Evolutionary conservation across 805 yeast genomes (phyloP), one percentile per base, ranked within the genome.

Genomic region (Clavispora fructus): DNA sequence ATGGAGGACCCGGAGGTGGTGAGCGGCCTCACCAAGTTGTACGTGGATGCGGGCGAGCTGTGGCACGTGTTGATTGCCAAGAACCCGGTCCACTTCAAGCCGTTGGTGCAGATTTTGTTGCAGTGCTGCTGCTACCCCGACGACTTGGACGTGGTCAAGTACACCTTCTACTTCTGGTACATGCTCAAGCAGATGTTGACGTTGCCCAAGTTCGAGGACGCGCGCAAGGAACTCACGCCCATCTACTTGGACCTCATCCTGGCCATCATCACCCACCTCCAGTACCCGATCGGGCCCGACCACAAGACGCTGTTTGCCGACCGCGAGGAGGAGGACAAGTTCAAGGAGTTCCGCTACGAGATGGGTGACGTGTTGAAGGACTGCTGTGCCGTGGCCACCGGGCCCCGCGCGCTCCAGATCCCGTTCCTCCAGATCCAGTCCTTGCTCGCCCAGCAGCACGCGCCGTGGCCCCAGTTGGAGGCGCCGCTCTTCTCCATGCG

Each of bases 301-400:
- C 58, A 55, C 14, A 40, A 45, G 26, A 75, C 72, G 42, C 60
- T 82, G 16, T 92, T 92, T 57, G 74, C 73, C 26, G 89, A 87
- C 58, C 75, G 72, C 53, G 97, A 89, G 61, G 85, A 80, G 45
- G 96, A 90, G 60, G 99, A 95, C 60, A 87, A 89, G 64, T 94
- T 94, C 63, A 83, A 87, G 58, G 95, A 89, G 48, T 94, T 92
- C 67, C 77, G 99, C 59, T 94, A 94, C 65, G 96, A 89, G 46
- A 87, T 94, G 87, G 98, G 98, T 33, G 98, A 94, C 63, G 96
- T 92, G n/a, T 69, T 94, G 50, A 95, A 95, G 61, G 96, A 90
- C 61, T 90, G 98, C 69, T 87, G 97, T 56, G 87, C 87, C 1
- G 92, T 94, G 3, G 82, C 88, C 38, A 98, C 98, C 1, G 74